Evolutionary conservation across 768 basidiomycete species (phyloP), one percentile per base, ranked within the genome.

Genomic region (Tricholoma terreum): DNA sequence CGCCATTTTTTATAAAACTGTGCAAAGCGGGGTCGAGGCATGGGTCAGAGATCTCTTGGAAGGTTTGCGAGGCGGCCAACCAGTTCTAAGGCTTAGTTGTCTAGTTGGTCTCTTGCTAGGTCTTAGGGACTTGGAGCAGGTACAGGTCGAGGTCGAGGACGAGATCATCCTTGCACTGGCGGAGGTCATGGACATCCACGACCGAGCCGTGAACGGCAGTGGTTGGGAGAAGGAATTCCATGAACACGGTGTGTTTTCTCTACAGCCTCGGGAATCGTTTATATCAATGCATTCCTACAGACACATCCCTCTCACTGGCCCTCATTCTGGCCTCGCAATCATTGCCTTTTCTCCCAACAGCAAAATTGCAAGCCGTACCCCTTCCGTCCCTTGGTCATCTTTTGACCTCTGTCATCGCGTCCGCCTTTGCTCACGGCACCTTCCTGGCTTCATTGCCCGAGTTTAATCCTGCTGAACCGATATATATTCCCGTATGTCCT

Each of bases 221-320:
- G 73, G 75, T 54, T 90, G 89, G 89, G 84, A 86, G 65, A 80
- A 76, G 52, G 88, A 91, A 63, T 90, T 90, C 65, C 77, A 74
- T 15, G 73, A 77, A 6, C 77, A 80, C 61, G 77, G 72, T 64
- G 73, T 66, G 72, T 72, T 71, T 52, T 6, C 56, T 58, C 3
- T 6, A 24, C 14, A 15, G 15, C 4, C 19, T 21, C 14, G n/a
- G n/a, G 27, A 31, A 48, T n/a, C 8, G 14, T 19, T 40, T 8
- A 17, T 30, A n/a, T 15, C 1, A 30, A n/a, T 8, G 50, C 8
- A 56, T 48, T 45, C 22, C 33, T 54, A 34, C 58, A 75, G 74
- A 72, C 67, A 77, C 81, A 55, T 70, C 78, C 10, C 75, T 85
- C 31, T 77, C 82, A 0, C 64, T 79, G 56, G 73, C 77, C n/a